A percentile compares a stretch with the other conserved stretches of the same genome.
Conservation (phyloP, 306 rosid species). For the Lablab purpureus region DNA sequence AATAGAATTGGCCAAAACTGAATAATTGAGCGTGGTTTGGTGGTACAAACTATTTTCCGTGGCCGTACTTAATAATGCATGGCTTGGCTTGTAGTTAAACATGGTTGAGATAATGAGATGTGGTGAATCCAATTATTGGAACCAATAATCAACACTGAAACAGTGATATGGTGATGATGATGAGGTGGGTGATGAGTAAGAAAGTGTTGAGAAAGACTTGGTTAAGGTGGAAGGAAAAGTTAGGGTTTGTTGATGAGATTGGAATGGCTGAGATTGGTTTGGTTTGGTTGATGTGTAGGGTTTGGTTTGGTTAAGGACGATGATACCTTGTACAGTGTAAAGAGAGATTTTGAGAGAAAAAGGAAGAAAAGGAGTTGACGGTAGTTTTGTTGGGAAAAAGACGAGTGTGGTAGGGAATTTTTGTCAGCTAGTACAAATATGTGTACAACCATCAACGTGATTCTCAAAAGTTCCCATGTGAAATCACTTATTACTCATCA, state of each 20-base stretch:
- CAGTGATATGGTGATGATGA: neutral
- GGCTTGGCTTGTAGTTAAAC: constrained; percentile 39
- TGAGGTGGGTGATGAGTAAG: neutral
- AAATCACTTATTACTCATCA: neutral
- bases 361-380: constrained; percentile 26
- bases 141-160: neutral
- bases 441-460: constrained; percentile 35
- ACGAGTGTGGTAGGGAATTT: constrained; percentile 48
- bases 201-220: neutral
- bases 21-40: constrained; percentile 40
- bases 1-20: constrained; percentile 11
- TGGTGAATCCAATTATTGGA: constrained; percentile 36
- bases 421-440: constrained; percentile 47
- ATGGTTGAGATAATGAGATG: constrained; percentile 33
- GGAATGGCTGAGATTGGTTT: constrained; percentile 17
- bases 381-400: constrained; percentile 42
- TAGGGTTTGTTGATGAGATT: neutral
- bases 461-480: constrained; percentile 41
- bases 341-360: neutral
- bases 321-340: neutral
- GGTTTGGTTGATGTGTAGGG: neutral
- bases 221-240: neutral
- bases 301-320: neutral
- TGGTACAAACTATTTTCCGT: constrained; percentile 17
- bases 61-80: constrained; percentile 45